phyloP scores from a whole-genome alignment of 257 asterid species.

The Mitragyna speciosa region DNA sequence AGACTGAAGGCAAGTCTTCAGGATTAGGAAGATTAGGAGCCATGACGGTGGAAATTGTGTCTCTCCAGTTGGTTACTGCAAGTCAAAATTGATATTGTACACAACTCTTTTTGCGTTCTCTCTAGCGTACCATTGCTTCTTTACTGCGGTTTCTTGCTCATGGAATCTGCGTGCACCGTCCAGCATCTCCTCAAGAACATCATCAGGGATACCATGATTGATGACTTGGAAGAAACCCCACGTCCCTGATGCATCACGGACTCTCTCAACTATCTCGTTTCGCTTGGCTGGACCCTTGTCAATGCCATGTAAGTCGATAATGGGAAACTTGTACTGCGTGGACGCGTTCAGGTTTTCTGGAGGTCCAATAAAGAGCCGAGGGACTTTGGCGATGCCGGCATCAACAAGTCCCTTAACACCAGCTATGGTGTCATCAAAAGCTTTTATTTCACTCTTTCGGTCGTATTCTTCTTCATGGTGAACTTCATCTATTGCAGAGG shows the following conservation, averaged over 20 bases:
- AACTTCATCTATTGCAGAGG: neutral
- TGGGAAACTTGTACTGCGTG: neutral
- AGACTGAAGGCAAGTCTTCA: conserved; percentile 9
- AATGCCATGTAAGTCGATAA: neutral
- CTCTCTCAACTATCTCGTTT: conserved; percentile 9
- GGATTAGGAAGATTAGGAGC: conserved; percentile 13
- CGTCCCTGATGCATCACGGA: neutral
- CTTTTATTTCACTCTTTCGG: conserved; percentile 14
- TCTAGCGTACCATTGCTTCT: conserved; percentile 12
- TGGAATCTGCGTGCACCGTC: conserved; percentile 11
- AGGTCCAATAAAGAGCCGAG: conserved; percentile 5
- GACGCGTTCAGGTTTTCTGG: neutral
- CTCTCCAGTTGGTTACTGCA: conserved; percentile 24
- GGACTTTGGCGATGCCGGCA: conserved; percentile 14
- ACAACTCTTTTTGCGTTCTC: neutral
- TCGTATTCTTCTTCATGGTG: conserved; percentile 4
- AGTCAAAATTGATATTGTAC: neutral
- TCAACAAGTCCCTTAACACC: conserved; percentile 23
- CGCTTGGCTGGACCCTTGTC: conserved; percentile 2
- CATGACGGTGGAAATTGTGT: neutral
- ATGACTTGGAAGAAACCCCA: conserved; percentile 25
- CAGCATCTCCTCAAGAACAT: conserved; percentile 16
- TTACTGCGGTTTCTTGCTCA: conserved; percentile 17
- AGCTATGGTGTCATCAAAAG: conserved; percentile 14
- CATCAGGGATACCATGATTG: conserved; percentile 18